phyloP scores from a whole-genome alignment of 176 grass and related monocot genomes.

The Cocos nucifera region DNA sequence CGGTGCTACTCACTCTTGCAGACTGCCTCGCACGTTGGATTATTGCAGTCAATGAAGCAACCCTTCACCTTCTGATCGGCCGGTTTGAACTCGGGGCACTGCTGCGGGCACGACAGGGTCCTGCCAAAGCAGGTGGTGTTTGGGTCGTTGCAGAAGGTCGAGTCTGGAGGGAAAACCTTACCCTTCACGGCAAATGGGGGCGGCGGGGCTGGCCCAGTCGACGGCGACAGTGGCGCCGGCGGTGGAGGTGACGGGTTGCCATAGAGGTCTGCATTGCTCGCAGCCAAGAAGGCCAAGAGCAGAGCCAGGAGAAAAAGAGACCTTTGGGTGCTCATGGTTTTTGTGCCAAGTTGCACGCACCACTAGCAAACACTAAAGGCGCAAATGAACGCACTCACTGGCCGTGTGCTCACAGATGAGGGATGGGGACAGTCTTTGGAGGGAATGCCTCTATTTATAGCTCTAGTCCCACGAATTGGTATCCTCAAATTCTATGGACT shows the following conservation, averaged over 20 bases:
- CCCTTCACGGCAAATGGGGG: background rate
- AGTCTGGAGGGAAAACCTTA: background rate
- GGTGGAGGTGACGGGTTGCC: background rate
- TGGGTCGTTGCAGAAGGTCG: background rate
- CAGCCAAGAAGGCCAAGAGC: no score
- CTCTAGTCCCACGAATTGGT: no score
- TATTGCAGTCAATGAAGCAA: constrained; percentile 8
- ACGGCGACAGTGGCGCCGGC: background rate
- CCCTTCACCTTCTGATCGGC: constrained; percentile 1
- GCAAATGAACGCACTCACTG: background rate
- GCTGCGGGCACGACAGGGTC: background rate
- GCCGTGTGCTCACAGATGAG: background rate
- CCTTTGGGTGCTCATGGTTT: background rate
- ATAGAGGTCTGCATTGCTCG: background rate
- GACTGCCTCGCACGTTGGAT: background rate
- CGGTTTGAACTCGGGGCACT: constrained; percentile 3
- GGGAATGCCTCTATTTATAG: no score
- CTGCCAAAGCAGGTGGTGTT: background rate
- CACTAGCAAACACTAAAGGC: no score
- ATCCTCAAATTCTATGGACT: no score
- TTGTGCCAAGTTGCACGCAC: background rate
- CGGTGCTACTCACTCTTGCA: background rate
- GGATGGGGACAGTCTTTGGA: no score
- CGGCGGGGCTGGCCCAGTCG: background rate
- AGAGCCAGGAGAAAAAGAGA: background rate